Base-by-base conservation (phyloP, 1,284 basidiomycete species). In the Golubevia sp. region DNA sequence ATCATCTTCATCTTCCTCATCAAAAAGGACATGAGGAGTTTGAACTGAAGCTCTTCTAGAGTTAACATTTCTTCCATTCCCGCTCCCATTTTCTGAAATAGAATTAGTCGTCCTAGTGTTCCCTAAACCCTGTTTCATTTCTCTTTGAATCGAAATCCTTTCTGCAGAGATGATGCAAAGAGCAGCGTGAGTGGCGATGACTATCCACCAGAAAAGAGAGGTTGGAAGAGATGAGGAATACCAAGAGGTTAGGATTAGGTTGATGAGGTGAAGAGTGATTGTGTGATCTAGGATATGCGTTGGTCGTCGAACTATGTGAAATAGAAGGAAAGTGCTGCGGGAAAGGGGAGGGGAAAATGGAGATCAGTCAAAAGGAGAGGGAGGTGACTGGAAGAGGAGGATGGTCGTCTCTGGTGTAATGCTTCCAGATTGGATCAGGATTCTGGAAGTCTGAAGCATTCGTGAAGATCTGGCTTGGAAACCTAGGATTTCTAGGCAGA, bases 251-350 rank as follows among this genome's bases (percentile, higher is more conserved):
- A 73, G 20, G 49, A 71, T 11, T 3, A 77, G 55, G 61, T 81
- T 66, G 26, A 73, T 2, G 5, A 78, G 38, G 60, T 79, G 77
- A 23, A 81, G 71, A 5, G 77, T 78, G n/a, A 73, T 44, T 20
- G 67, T 65, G 59, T 79, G 78, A 66, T 81, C 79, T 2, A 81
- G 67, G 44, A 81, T 77, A 61, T 79, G 76, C 0, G 76, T 81
- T 6, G 79, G 79, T 11, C 76, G 49, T 8, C 77, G 58, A 25
- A 81, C 70, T 4, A 81, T 57, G 55, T 67, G 70, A n/a, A 74
- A 71, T 1, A 81, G 69, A 0, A 76, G 61, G 18, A 76, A 56
- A 20, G 74, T 69, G 62, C 58, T 63, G 61, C 11, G 27, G 1
- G 27, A 15, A 27, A 15, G 50, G 2, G n/a, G n/a, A n/a, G n/a